A percentile compares a stretch with the other conserved stretches of the same genome.
These are phyloP conservation scores for Dendrobium huoshanense DNA, from an alignment of 106 monocot species.

Conservation along the genomic window DNA sequence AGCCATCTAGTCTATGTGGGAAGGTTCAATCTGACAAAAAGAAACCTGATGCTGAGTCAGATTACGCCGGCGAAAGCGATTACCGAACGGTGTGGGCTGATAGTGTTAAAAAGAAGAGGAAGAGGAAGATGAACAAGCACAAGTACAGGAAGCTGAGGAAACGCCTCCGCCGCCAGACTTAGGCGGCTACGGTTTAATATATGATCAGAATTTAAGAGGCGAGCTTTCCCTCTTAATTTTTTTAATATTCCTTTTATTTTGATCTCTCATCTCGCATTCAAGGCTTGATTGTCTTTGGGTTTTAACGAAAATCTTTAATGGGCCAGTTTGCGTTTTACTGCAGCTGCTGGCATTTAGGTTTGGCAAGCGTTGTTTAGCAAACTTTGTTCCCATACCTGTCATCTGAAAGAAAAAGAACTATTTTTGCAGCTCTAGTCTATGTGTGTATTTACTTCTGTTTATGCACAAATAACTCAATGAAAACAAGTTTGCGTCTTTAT, in stretches of 20 bases:
- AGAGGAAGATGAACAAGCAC: slow-evolving; percentile 77
- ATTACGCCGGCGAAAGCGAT: neutral
- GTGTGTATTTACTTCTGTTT: neutral
- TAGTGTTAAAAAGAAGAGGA: slow-evolving; percentile 71
- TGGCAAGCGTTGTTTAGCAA: neutral
- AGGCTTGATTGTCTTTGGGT: neutral
- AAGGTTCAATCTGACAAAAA: neutral
- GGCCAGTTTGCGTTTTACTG: neutral
- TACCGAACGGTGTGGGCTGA: slow-evolving; percentile 37
- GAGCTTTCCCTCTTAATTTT: neutral
- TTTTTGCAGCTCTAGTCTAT: neutral
- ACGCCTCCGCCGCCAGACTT: slow-evolving; percentile 39
- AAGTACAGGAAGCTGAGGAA: slow-evolving; percentile 54
- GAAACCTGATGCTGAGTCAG: neutral
- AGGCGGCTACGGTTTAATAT: neutral
- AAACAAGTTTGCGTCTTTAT: neutral
- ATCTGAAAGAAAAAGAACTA: neutral
- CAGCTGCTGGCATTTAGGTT: neutral
- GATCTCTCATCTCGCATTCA: neutral
- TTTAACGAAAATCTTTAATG: neutral
- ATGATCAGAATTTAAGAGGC: neutral
- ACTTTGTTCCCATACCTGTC: neutral
- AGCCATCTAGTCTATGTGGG: slow-evolving; percentile 4
- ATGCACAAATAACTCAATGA: neutral
- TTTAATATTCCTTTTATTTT: neutral